Base-by-base conservation (phyloP, 1,284 basidiomycete genomes). In the Papiliotrema flavescens region DNA sequence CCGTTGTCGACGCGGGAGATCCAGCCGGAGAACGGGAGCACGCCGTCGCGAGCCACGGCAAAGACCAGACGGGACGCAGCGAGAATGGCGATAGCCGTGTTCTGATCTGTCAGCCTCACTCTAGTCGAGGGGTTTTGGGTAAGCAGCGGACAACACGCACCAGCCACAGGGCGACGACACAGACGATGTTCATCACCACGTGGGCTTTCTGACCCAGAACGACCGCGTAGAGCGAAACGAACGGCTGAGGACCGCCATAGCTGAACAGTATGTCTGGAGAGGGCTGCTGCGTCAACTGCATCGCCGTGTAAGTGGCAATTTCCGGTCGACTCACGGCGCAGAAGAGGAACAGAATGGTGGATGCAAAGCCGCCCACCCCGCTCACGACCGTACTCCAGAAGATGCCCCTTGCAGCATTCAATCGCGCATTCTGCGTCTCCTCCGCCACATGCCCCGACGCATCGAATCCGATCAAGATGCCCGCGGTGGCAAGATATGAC, bases 381-480 rank as follows among this genome's bases (percentile, higher is more conserved):
- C 88, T 89, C 13, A 86, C 85, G 22, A 89, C 69, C 22, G 85
- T 85, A 59, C 87, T 86, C 50, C 76, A 82, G 37, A 92, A 76
- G 58, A 93, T 89, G 1, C 90, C 90, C 66, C 84, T 85, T 5
- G 85, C 87, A 7, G 89, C 88, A 40, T 85, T 80, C 41, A 90
- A 81, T 57, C 87, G 87, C 37, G 90, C 89, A 67, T 91, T 86
- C 73, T 88, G 89, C 0, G 90, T 91, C 75, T 92, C 90, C 74
- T 92, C 90, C 2, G 89, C 89, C 56, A 92, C 86, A 61, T 92
- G 90, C 0, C 90, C 90, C 17, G 88, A 86, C 0, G 89, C 89
- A 72, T 91, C 90, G 64, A 90, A 92, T 2, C 90, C 90, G 14
- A 87, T 90, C 77, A 92, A 78, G 0, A 85, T 88, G 13, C 89